Percentiles rank a stretch among this genome's conserved stretches.
These are phyloP conservation scores for Aspergillus cristatus DNA, from an alignment of 495 filamentous ascomycete genomes.

Conservation along the genomic window DNA sequence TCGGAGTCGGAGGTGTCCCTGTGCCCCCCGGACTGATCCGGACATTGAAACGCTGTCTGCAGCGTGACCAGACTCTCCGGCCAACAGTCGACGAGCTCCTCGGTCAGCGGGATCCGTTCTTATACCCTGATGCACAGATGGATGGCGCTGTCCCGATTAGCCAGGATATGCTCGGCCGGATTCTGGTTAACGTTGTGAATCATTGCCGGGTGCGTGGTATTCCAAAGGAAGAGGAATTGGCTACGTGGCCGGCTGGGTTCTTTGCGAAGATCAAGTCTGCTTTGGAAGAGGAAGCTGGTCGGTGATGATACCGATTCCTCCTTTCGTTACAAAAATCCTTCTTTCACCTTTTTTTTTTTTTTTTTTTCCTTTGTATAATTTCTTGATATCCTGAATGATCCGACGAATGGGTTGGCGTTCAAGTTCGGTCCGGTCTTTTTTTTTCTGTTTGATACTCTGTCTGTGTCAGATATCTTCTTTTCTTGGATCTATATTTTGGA, in stretches of 20 bases:
- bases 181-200: constrained; percentile 67
- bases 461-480: constrained; percentile 5
- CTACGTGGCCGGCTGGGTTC: constrained; percentile 59
- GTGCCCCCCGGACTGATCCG: constrained; percentile 62
- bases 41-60: constrained; percentile 71
- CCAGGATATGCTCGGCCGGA: constrained; percentile 64
- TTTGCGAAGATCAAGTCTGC: constrained; percentile 54
- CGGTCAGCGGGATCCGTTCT: constrained; percentile 60
- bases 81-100: constrained; percentile 75
- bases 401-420: constrained; percentile 12
- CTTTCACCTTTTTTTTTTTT: constrained; percentile 8
- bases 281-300: constrained; percentile 43
- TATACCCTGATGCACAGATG: constrained; percentile 61
- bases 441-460: constrained; percentile 2
- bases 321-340: constrained; percentile 7
- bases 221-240: constrained; percentile 63
- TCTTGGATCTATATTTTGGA: constrained; percentile 4
- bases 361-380: not conserved
- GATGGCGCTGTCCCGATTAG: constrained; percentile 63
- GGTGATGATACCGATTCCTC: constrained; percentile 14
- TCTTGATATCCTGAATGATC: constrained; percentile 12
- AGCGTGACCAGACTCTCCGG: constrained; percentile 64
- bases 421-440: constrained; percentile 1
- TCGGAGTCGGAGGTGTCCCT: constrained; percentile 60
- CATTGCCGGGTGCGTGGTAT: constrained; percentile 58